Evolutionary conservation across 306 rosid genomes (phyloP), one percentile per base, ranked within the genome.

Genomic region (Fragaria iinumae): DNA sequence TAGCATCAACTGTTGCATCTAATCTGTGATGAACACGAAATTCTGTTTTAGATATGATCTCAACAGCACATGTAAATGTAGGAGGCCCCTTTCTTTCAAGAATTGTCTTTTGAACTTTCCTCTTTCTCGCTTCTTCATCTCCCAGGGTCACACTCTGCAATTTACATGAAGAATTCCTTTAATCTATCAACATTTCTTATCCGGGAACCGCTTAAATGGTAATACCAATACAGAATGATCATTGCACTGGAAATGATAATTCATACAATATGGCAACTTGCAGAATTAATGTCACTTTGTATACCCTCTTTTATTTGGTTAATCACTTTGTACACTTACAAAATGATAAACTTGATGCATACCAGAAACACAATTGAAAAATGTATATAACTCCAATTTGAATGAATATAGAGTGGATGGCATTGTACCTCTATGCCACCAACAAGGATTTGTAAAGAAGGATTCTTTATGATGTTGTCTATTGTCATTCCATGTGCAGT

Each of bases 51-150:
- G 99, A 96, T 85, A 96, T 88, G 90, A 96, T 81, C 92, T 96
- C 99, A 83, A 96, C 91, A 34, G 97, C 98, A 67, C 98, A 96
- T n/a, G 96, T 86, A 89, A 96, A 92, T 66, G 99, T 92, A 69
- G 99, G 85, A 57, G 98, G 89, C 39, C 98, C 98, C 87, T 89
- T 88, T 84, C 99, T 88, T 84, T 96, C 99, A 82, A 96, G 98
- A 85, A 96, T 92, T 86, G 99, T 92, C 90, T 96, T 96, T 87
- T 92, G 99, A 67, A 92, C 98, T 90, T 92, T 96, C 84, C 99
- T 87, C 83, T 82, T 91, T 82, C 87, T 88, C 63, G 99, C 99
- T 91, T 96, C 99, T 81, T 96, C 99, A 65, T 96, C 99, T 48
- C 99, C 99, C 12, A 96, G 99, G 8, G 98, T 96, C 67, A 96